These are phyloP conservation scores for Vigna trinervia DNA, from an alignment of 306 rosid genomes.

Conservation along the genomic window DNA sequence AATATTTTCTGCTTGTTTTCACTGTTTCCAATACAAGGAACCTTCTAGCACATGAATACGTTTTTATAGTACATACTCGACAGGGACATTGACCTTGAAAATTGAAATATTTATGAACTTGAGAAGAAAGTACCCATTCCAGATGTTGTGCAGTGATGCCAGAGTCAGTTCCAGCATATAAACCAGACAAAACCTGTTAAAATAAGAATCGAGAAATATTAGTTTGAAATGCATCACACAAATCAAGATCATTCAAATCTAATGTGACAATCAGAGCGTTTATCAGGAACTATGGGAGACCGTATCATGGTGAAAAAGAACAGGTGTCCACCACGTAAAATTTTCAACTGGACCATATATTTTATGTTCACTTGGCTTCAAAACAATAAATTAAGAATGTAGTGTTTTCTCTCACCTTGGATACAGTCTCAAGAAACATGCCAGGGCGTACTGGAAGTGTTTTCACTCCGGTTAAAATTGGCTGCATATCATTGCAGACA, in stretches of 20 bases:
- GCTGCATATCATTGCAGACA: constrained; percentile 53
- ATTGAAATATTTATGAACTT: constrained; percentile 10
- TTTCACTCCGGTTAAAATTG: constrained; percentile 69
- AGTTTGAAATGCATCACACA: constrained; percentile 16
- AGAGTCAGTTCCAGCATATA: constrained; percentile 80
- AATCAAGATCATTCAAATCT: constrained; percentile 26
- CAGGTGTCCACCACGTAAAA: background rate
- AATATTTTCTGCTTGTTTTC: no score
- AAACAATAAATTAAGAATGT: constrained; percentile 29
- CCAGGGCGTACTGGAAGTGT: constrained; percentile 94
- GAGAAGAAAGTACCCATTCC: constrained; percentile 72
- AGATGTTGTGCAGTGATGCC: constrained; percentile 96
- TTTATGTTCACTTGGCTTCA: constrained; percentile 29
- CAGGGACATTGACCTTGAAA: background rate
- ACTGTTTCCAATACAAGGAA: no score
- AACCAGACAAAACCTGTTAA: constrained; percentile 84
- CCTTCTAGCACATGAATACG: no score
- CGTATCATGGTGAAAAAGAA: constrained; percentile 15
- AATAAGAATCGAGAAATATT: constrained; percentile 21
- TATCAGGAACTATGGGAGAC: constrained; percentile 2
- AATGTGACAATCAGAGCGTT: constrained; percentile 9
- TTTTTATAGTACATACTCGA: constrained; percentile 1
- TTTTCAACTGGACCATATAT: constrained; percentile 36
- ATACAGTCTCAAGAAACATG: constrained; percentile 96
- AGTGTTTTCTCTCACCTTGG: constrained; percentile 62